Base-by-base conservation (phyloP, 1,284 basidiomycete genomes). In the Stygiomarasmius scandens region DNA sequence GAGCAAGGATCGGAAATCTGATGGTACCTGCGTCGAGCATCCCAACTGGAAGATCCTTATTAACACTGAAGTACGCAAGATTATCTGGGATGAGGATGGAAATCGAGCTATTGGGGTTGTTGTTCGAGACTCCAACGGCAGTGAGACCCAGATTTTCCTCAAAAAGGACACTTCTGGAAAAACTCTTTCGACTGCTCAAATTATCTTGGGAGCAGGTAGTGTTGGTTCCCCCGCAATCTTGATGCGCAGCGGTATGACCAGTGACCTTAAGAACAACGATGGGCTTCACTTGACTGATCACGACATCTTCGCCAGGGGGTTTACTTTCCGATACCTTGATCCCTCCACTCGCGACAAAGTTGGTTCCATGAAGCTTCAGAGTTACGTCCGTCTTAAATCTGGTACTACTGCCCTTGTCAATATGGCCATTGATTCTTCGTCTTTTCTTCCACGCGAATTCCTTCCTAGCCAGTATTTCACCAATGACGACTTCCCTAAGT, bases 251-350 rank as follows among this genome's bases (percentile, higher is more conserved):
- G 52, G 45, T 23, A 32, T 52, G 25, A 27, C 49, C 20, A 46
- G 20, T n/a, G 27, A n/a, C 14, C 49, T 58, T 27, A 36, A 56
- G 38, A 20, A 52, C 1, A 56, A 52, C 32, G 54, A 51, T 16
- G 55, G 55, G 3, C 54, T 59, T 27, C 61, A 59, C 46, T 24
- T 62, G 50, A 62, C 61, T 5, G 61, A 62, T 32, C 61, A 62
- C 53, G 38, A 60, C 38, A 62, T 62, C 49, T 55, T 59, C 43
- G 32, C 54, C 16, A 49, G 20, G 19, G 47, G 54, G 1, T 46
- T 19, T 24, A 45, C 61, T 8, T 62, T 59, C 47, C 20, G 14
- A 22, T 59, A 62, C 43, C 19, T n/a, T 16, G 24, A 56, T 38
- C 46, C 52, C 16, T 14, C 16, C 2, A 43, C 50, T 44, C 53